phyloP scores from a whole-genome alignment of 768 basidiomycete species.

The Agrocybe praecox region DNA sequence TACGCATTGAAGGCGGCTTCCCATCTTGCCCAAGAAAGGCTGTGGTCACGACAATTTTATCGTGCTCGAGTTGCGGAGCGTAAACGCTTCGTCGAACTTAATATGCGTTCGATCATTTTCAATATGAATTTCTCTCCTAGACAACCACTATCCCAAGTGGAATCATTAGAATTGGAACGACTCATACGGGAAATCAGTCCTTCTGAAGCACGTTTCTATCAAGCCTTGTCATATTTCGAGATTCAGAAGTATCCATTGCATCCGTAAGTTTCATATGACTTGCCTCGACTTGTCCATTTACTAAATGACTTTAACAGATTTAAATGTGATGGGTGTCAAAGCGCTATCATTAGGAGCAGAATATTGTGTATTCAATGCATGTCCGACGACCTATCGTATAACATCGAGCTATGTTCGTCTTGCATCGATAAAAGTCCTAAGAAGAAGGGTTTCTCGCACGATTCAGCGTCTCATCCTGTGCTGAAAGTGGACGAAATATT shows the following conservation, averaged over 20 bases:
- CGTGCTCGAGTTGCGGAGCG: slow-evolving; percentile 30
- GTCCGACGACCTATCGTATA: slow-evolving; percentile 32
- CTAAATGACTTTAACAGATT: slow-evolving; percentile 5
- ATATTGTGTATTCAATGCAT: slow-evolving; percentile 34
- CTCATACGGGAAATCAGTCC: slow-evolving; percentile 32
- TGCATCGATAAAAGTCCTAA: slow-evolving; percentile 30
- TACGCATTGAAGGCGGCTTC: slow-evolving; percentile 32
- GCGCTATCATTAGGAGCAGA: slow-evolving; percentile 31
- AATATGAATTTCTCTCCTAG: slow-evolving; percentile 32
- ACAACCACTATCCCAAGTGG: slow-evolving; percentile 24
- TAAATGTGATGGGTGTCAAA: slow-evolving; percentile 34
- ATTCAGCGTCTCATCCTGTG: slow-evolving; percentile 31
- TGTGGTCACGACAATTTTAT: slow-evolving; percentile 34
- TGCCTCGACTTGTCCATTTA: not conserved
- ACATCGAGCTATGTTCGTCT: slow-evolving; percentile 32
- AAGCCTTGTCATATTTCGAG: slow-evolving; percentile 31
- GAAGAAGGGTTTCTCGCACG: slow-evolving; percentile 31
- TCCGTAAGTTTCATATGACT: slow-evolving; percentile 24
- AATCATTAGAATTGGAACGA: slow-evolving; percentile 30
- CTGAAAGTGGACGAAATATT: slow-evolving; percentile 32
- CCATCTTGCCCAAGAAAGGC: slow-evolving; percentile 28
- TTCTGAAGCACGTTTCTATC: slow-evolving; percentile 35
- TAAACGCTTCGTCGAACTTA: slow-evolving; percentile 32
- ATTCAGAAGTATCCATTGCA: slow-evolving; percentile 36
- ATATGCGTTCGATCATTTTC: slow-evolving; percentile 27